These are phyloP conservation scores for Macadamia integrifolia DNA, from an alignment of 164 flowering plant species.

Conservation along the genomic window DNA sequence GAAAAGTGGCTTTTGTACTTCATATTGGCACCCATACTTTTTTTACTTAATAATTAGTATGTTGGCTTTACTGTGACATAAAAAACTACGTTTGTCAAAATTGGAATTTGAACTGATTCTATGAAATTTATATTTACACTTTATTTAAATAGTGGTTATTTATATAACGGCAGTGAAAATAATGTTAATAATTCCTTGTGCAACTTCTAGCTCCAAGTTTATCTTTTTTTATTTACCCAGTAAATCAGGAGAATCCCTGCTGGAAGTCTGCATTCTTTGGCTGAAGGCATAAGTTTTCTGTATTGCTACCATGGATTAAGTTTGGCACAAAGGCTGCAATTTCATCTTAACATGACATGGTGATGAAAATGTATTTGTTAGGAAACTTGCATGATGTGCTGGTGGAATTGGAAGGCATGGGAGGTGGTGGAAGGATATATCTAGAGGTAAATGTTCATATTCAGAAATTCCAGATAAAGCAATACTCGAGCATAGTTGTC, in stretches of 20 bases:
- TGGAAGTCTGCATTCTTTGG: not conserved
- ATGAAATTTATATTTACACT: not conserved
- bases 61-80: no score
- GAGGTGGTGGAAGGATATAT: slow-evolving; percentile 90
- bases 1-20: no score
- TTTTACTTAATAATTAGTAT: no score
- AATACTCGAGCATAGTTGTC: not conserved
- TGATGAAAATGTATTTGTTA: slow-evolving; percentile 22
- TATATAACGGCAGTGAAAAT: no score
- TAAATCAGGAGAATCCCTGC: no score
- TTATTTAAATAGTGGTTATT: not conserved
- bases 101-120: not conserved
- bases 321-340: not conserved
- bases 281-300: not conserved
- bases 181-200: no score
- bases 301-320: not conserved
- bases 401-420: slow-evolving; percentile 91
- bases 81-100: no score
- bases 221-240: not conserved
- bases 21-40: no score
- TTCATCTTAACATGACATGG: slow-evolving; percentile 1
- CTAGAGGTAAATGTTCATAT: slow-evolving; percentile 57
- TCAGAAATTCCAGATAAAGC: not conserved
- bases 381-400: slow-evolving; percentile 70
- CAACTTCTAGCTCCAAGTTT: not conserved